These are phyloP conservation scores for Striga hermonthica DNA, from an alignment of 305 asterid species.

Conservation along the genomic window DNA sequence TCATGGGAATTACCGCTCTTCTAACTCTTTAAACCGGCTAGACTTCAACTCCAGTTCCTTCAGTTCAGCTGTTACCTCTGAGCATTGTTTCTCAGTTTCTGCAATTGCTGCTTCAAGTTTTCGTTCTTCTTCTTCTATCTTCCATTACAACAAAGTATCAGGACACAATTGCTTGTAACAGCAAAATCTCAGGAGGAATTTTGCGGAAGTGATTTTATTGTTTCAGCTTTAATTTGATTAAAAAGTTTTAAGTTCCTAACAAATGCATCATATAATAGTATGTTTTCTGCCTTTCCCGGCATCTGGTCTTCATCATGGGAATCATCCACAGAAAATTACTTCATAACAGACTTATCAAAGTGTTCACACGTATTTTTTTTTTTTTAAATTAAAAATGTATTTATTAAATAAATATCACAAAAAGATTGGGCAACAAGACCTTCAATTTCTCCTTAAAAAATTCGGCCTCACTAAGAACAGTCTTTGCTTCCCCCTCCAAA, in stretches of 20 bases:
- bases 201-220: conserved; percentile 10
- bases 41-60: conserved; percentile 87
- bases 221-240: not conserved
- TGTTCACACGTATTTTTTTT: not conserved
- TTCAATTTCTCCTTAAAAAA: conserved; percentile 87
- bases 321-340: not conserved
- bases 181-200: not conserved
- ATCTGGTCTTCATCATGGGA: not conserved
- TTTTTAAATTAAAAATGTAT: not conserved
- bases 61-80: conserved; percentile 75
- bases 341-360: no score
- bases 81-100: conserved; percentile 92
- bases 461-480: conserved; percentile 80
- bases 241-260: not conserved
- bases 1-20: conserved; percentile 65
- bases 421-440: conserved; percentile 45
- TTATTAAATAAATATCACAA: not conserved
- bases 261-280: not conserved
- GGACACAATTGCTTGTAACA: conserved; percentile 18
- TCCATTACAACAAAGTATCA: conserved; percentile 31
- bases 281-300: not conserved
- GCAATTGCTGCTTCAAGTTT: conserved; percentile 95
- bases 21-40: conserved; percentile 86
- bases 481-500: conserved; percentile 85
- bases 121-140: conserved; percentile 97